Evolutionary conservation across 805 yeast species (phyloP), one percentile per base, ranked within the genome.

Genomic region (Candida pseudoglaebosa): DNA sequence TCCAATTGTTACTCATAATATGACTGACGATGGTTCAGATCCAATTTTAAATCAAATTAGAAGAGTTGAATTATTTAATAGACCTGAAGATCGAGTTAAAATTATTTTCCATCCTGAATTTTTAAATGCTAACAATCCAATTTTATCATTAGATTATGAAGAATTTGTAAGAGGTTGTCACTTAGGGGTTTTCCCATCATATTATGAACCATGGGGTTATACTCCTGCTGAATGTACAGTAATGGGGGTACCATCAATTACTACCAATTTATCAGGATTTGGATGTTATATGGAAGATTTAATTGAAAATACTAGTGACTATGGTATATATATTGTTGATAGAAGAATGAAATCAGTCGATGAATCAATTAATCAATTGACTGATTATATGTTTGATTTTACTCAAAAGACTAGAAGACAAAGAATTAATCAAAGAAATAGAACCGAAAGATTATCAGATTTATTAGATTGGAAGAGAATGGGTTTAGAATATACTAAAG

Each of bases 141-240:
- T 91, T 42, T 73, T 91, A 57, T 84, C 96, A 14, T 69, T 91
- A 41, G 99, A 91, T 62, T 91, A 91, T 61, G 99, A 91, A 60
- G 99, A 91, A 61, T 91, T 91, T 62, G 99, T 91, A 34, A 78
- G 99, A 50, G 99, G 99, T 44, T 90, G 97, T 61, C 98, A 91
- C 64, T 70, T 93, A 62, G 99, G 99, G 61, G 96, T 91, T 37
- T 91, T 91, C 82, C 99, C 99, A 36, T 88, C 96, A 0, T 91
- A 91, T 67, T 91, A 91, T 59, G 99, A 91, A 67, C 99, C 99
- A 3, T 91, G 99, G 99, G 99, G 99, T 28, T 91, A 91, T 63
- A 91, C 99, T 2, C 99, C 99, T 3, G 98, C 98, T 6, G 99
- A 91, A 62, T 93, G 99, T 70, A 91, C 99, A 0, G 99, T 93